Conservation (phyloP, 306 rosid genomes). For the Rosa lucieae region DNA sequence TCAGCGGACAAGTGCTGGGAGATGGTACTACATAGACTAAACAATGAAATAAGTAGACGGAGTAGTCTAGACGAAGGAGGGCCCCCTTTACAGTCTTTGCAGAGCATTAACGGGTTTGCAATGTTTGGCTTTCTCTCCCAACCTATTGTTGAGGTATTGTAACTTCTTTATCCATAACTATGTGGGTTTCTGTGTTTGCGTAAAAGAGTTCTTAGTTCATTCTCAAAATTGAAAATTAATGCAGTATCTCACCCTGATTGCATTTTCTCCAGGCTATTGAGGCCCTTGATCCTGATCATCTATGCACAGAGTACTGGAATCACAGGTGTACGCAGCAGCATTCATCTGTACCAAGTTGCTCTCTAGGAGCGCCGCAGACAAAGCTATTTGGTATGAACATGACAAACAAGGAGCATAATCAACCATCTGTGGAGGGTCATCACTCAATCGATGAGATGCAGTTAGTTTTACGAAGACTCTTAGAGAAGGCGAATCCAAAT, state of each 20-base stretch:
- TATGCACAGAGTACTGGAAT: slow-evolving; percentile 77
- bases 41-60: slow-evolving; percentile 41
- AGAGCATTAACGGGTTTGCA: slow-evolving; percentile 56
- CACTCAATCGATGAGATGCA: slow-evolving; percentile 39
- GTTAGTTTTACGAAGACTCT: slow-evolving; percentile 41
- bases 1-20: slow-evolving; percentile 80
- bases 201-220: background rate
- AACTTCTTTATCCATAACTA: background rate
- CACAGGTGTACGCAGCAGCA: slow-evolving; percentile 39
- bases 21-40: slow-evolving; percentile 57
- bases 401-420: slow-evolving; percentile 29
- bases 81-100: slow-evolving; percentile 43
- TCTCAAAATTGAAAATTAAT: background rate
- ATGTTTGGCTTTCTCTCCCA: slow-evolving; percentile 85
- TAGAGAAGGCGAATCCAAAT: slow-evolving; percentile 57
- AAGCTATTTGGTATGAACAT: slow-evolving; percentile 48
- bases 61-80: slow-evolving; percentile 42
- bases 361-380: slow-evolving; percentile 29
- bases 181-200: background rate
- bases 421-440: slow-evolving; percentile 21
- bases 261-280: slow-evolving; percentile 62
- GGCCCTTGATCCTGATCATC: slow-evolving; percentile 69
- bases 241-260: background rate
- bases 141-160: slow-evolving; percentile 54
- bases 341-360: slow-evolving; percentile 32